Base-by-base conservation (phyloP, 176 grass and related monocot genomes). In the Carex parvula region DNA sequence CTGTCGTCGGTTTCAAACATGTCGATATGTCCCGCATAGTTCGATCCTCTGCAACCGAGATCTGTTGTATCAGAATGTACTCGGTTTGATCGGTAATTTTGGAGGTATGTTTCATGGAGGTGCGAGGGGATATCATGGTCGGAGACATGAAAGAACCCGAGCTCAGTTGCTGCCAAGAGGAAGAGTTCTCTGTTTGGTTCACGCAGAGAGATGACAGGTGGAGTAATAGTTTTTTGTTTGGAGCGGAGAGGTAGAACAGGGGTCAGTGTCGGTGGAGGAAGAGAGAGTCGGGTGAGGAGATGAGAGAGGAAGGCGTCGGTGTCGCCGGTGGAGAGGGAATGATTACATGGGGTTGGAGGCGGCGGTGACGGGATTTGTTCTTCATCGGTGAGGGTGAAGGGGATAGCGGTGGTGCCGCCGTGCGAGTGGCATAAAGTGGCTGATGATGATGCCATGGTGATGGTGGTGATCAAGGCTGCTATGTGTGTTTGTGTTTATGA, bases 121-220 rank as follows among this genome's bases (percentile, higher is more conserved):
- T 87, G 55, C 42, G 72, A 62, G 11, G 87, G 86, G 79, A 93
- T 57, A 37, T 83, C 89, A 53, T 92, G 92, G 35, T 85, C 84
- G 33, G 53, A 35, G 78, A 98, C 69, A 81, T 98, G 95, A 89
- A 98, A 98, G 86, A 91, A 91, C 41, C 95, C 92, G 79, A 70
- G 63, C 39, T 76, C 89, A 63, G 86, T 84, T 33, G 89, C 88
- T 79, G 77, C 85, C 5, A 74, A 65, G 63, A 76, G 84, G 79
- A 82, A 84, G 44, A 91, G 67, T 32, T 67, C 44, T 81, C 18
- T 44, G 39, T 60, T 86, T 18, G 72, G 72, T 39, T 64, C 30
- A 1, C 54, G 85, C 14, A 94, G 62, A 44, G 76, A 91, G 12
- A 94, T 84, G 12, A 91, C 15, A 6, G 89, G 87, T 15, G 87